A percentile compares a stretch with the other conserved stretches of the same genome.
These are phyloP conservation scores for Celoporthe dispersa DNA, from an alignment of 2,329 filamentous ascomycete species.

Conservation along the genomic window DNA sequence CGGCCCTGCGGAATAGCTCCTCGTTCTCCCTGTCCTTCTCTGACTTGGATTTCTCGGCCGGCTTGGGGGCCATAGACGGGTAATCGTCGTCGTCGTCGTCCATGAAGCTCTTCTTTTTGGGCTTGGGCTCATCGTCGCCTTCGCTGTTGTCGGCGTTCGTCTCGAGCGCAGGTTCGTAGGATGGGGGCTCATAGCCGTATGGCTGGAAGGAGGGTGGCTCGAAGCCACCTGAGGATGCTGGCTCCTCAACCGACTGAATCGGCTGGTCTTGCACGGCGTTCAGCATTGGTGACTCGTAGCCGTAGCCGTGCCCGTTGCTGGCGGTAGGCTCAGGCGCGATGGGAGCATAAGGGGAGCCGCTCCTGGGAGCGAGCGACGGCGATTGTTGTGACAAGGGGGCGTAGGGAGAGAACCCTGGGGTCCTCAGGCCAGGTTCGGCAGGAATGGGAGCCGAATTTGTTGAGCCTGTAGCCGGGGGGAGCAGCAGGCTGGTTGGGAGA, in stretches of 20 bases:
- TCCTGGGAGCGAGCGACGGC: constrained; percentile 29
- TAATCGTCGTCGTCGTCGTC: constrained; percentile 81
- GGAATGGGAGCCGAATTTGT: constrained; percentile 12
- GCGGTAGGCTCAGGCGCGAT: constrained; percentile 18
- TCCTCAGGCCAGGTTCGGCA: constrained; percentile 11
- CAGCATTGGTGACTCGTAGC: constrained; percentile 55
- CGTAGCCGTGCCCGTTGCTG: constrained; percentile 53
- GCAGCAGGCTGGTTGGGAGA: constrained; percentile 35
- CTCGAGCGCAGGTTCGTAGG: constrained; percentile 54
- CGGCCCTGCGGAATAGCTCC: constrained; percentile 83
- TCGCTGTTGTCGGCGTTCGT: constrained; percentile 46
- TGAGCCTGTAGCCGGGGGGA: constrained; percentile 32
- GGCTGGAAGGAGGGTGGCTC: constrained; percentile 67
- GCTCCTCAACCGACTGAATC: constrained; percentile 32
- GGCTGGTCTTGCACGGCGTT: constrained; percentile 38
- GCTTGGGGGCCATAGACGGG: constrained; percentile 49
- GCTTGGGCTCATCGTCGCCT: constrained; percentile 56
- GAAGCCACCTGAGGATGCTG: constrained; percentile 51
- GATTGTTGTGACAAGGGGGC: constrained; percentile 26
- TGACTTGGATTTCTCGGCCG: constrained; percentile 63
- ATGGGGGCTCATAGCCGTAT: constrained; percentile 61
- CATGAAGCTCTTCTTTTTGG: constrained; percentile 79
- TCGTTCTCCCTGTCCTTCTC: constrained; percentile 80
- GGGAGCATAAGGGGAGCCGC: constrained; percentile 21
- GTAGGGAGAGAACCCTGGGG: constrained; percentile 26